These are phyloP conservation scores for Botryotinia convoluta DNA, from an alignment of 2,329 filamentous ascomycete species.

Conservation along the genomic window DNA sequence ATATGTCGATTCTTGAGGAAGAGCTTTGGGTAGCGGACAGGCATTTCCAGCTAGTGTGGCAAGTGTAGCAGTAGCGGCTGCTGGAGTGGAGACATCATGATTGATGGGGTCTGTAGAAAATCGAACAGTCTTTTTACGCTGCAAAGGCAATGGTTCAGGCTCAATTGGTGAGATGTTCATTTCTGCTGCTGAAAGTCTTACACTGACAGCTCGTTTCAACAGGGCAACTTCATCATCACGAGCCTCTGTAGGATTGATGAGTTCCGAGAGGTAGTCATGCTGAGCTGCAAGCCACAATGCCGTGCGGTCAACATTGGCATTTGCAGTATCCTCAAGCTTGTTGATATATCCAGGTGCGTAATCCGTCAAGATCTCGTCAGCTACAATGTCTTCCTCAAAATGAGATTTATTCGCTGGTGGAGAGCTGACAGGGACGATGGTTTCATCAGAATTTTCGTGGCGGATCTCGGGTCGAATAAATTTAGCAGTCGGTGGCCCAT, in stretches of 20 bases:
- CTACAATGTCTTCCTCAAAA: conserved; percentile 50
- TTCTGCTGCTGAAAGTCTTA: conserved; percentile 35
- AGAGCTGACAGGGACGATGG: conserved; percentile 34
- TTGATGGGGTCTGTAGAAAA: conserved; percentile 54
- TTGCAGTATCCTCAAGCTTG: conserved; percentile 67
- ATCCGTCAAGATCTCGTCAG: conserved; percentile 64
- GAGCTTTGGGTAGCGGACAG: conserved; percentile 48
- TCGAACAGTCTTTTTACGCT: conserved; percentile 70
- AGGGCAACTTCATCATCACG: conserved; percentile 36
- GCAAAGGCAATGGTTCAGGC: conserved; percentile 19
- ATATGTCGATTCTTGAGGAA: conserved; percentile 72
- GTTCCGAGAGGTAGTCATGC: conserved; percentile 68
- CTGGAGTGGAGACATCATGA: conserved; percentile 25
- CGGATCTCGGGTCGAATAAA: conserved; percentile 40
- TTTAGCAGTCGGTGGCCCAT: conserved; percentile 66
- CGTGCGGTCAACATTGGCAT: conserved; percentile 79
- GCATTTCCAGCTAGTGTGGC: conserved; percentile 34
- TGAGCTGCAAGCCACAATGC: conserved; percentile 84
- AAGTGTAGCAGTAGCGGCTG: conserved; percentile 18
- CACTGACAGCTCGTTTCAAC: conserved; percentile 35
- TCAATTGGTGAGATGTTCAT: conserved; percentile 41
- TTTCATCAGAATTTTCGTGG: conserved; percentile 41
- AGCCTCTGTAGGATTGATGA: conserved; percentile 56
- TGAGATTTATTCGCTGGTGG: neutral
- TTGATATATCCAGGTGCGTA: conserved; percentile 74